Conservation (phyloP, 768 basidiomycete species). For the Leccinum imitatum region DNA sequence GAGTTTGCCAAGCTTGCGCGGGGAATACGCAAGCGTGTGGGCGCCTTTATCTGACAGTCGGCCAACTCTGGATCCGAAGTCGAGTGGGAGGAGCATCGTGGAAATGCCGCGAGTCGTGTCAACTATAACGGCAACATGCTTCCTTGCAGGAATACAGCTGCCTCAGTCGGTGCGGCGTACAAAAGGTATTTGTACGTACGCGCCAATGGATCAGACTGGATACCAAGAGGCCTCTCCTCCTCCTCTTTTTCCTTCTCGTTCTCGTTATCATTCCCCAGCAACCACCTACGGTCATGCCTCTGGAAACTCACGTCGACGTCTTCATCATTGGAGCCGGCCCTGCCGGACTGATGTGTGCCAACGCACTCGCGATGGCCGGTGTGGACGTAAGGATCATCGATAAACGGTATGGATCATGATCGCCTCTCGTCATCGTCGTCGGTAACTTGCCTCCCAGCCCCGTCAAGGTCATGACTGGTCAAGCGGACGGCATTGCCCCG, state of each 20-base stretch:
- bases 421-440: neutral
- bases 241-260: neutral
- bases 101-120: neutral
- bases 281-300: conserved; percentile 15
- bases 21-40: neutral
- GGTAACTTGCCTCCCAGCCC: too few species aligned
- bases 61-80: neutral
- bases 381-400: conserved; percentile 48
- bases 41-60: neutral
- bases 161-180: neutral
- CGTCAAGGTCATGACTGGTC: too few species aligned
- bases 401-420: conserved; percentile 15
- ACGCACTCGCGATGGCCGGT: conserved; percentile 47
- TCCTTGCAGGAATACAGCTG: neutral
- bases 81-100: neutral
- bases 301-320: conserved; percentile 42
- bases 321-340: conserved; percentile 52
- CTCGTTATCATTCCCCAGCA: neutral
- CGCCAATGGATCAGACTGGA: neutral
- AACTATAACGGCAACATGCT: neutral
- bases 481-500: too few species aligned
- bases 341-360: conserved; percentile 67
- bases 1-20: neutral
- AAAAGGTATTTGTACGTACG: neutral
- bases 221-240: neutral